Conservation (phyloP, 306 rosid species). For the Acacia crassicarpa region DNA sequence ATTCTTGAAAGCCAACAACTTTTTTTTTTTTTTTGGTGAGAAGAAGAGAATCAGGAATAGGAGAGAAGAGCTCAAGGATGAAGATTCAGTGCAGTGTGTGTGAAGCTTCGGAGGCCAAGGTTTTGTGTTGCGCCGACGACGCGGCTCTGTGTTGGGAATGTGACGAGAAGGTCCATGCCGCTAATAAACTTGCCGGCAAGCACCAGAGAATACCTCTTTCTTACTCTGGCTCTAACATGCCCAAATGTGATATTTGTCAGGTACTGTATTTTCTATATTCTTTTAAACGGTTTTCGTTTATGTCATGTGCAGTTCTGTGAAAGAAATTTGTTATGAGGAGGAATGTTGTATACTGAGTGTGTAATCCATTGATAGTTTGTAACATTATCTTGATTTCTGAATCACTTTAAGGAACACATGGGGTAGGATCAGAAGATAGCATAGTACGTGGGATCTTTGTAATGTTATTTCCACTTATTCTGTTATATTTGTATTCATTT, state of each 20-base stretch:
- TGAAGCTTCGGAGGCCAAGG: slow-evolving; percentile 85
- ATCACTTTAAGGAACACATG: not conserved
- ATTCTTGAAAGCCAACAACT: not conserved
- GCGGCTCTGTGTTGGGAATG: slow-evolving; percentile 93
- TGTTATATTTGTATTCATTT: not conserved
- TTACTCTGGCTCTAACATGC: slow-evolving; percentile 70
- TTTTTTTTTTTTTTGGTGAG: not conserved
- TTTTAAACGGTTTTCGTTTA: not conserved
- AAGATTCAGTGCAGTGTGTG: slow-evolving; percentile 98
- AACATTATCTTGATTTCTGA: not conserved
- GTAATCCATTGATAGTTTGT: not conserved
- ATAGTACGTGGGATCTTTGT: not conserved
- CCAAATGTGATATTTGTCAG: slow-evolving; percentile 96
- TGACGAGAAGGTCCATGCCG: slow-evolving; percentile 90
- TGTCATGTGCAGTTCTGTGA: not conserved
- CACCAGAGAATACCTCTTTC: slow-evolving; percentile 89
- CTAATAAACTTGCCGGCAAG: slow-evolving; percentile 89
- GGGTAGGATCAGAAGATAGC: not conserved
- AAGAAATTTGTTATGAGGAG: not conserved
- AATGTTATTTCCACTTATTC: not conserved
- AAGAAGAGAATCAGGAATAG: not conserved
- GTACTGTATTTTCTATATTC: slow-evolving; percentile 42
- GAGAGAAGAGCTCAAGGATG: slow-evolving; percentile 37
- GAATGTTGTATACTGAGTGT: not conserved
- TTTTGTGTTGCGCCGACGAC: slow-evolving; percentile 95